Evolutionary conservation across 73 alveolate species (phyloP), one percentile per base, ranked within the genome.

Genomic region (Uronychia binucleata): DNA sequence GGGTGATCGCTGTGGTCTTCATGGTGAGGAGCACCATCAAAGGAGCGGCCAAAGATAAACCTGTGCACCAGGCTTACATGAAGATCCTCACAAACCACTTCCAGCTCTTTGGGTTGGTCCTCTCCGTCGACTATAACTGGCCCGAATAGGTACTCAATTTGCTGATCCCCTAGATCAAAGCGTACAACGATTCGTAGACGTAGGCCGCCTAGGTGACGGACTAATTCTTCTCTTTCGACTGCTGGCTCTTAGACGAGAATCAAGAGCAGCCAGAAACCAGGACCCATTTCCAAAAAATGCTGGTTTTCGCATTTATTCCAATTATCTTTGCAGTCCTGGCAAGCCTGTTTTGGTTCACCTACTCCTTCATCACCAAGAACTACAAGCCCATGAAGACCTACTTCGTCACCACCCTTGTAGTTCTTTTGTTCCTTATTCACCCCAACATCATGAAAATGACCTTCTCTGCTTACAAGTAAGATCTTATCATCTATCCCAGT

Each of bases 401-500:
- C 26, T 78, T 88, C 1, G 59, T 78, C 13, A 27, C 92, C 26
- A 88, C 96, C 8, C 25, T 77, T 59, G 86, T 88, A 14, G 85
- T 91, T 26, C 30, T 91, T 35, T 74, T 88, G 57, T 91, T 91
- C 88, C 74, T 88, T 5, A 78, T 91, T 34, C 94, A 91, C 77
- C 96, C 96, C 0, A 88, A 81, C 75, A 75, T 91, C 33, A 85
- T 84, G 33, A 82, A 91, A 79, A 26, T 59, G 59, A 80, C 89
- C 92, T 88, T 91, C 58, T 28, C 88, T 0, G 30, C 88, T 0
- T 86, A 81, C 59, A 83, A 81, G 84, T 77, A 77, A 77, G 84
- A 28, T 28, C 11, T 30, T 1, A 30, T 28, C 27, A 30, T 11
- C 19, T 11, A 30, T 0, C 0, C 30, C 34, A 79, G 59, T 74